Base-by-base conservation (phyloP, 148 eudicot species). In the Linanthus parryae region DNA sequence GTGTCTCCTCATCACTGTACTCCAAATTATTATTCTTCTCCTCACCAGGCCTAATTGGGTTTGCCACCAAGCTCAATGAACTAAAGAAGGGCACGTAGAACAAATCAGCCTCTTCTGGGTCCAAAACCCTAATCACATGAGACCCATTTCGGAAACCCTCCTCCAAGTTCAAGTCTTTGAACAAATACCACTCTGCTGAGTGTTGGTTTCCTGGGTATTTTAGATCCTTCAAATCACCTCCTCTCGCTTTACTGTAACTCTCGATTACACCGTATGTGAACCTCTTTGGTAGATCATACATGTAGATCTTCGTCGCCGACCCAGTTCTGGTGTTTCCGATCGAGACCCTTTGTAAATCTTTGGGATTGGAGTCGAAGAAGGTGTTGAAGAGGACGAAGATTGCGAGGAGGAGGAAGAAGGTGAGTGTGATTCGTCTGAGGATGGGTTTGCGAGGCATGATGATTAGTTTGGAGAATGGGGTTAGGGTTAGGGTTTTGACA, bases 141-240 rank as follows among this genome's bases (percentile, higher is more conserved):
- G 84, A 78, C 15, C 55, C 58, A 33, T 18, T 51, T 6, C 15
- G 7, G 17, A 51, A 27, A 10, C 79, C 62, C 7, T 67, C 76
- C 24, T 51, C 52, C 18, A 76, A 70, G 16, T 19, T 59, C 42
- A 92, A 30, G 35, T 84, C 88, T 1, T 71, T 48, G 11, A 92
- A 92, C 50, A 92, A 44, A 35, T 84, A 68, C 97, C 97, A 91
- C 72, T 91, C 98, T 2, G 84, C 95, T 2, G 89, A 56, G 40
- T 91, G 98, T 67, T 91, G 98, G 42, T 91, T 69, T 10, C 98
- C 98, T 0, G 97, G 97, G 35, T 90, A 90, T 62, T 73, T 90
- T 12, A 82, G 59, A 48, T 17, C 24, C n/a, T n/a, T n/a, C n/a
- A n/a, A n/a, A n/a, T n/a, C n/a, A n/a, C n/a, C 80, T 0, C 75